phyloP scores from a whole-genome alignment of 2,329 filamentous ascomycete species.

The Scedosporium dehoogii region DNA sequence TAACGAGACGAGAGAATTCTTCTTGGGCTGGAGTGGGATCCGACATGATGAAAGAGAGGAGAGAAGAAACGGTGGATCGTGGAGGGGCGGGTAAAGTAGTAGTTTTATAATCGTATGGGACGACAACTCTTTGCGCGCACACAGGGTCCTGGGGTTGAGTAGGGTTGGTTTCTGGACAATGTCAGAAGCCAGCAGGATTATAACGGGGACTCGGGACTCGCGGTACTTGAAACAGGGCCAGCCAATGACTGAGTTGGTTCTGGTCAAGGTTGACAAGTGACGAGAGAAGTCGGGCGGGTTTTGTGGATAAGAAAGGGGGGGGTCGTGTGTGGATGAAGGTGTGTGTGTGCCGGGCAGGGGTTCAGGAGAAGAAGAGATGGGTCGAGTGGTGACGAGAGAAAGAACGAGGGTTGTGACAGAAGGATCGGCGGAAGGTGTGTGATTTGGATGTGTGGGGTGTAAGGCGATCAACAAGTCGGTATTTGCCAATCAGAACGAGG shows the following conservation, averaged over 20 bases:
- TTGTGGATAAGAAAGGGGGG: neutral
- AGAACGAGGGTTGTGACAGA: neutral
- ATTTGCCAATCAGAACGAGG: neutral
- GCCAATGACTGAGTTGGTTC: conserved; percentile 4
- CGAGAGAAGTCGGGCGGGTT: neutral
- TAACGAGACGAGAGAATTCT: conserved; percentile 56
- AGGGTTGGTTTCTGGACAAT: conserved; percentile 8
- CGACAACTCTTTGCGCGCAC: neutral
- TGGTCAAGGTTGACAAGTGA: neutral
- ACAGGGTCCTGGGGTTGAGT: conserved; percentile 10
- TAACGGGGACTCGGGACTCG: conserved; percentile 8
- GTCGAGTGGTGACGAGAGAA: neutral
- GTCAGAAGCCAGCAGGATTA: conserved; percentile 3
- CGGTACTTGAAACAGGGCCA: conserved; percentile 10
- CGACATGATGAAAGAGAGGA: conserved; percentile 34
- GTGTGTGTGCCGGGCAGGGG: neutral
- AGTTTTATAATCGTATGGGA: conserved; percentile 3
- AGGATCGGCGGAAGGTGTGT: neutral
- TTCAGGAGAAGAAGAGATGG: conserved; percentile 1
- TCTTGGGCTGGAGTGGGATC: conserved; percentile 51
- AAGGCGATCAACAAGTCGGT: neutral
- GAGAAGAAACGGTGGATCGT: conserved; percentile 18
- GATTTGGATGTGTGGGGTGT: neutral
- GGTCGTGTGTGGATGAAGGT: neutral
- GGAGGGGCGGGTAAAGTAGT: conserved; percentile 21